These are phyloP conservation scores for Suhomyces chickasaworum DNA, from an alignment of 1,139 yeast species.

Conservation along the genomic window DNA sequence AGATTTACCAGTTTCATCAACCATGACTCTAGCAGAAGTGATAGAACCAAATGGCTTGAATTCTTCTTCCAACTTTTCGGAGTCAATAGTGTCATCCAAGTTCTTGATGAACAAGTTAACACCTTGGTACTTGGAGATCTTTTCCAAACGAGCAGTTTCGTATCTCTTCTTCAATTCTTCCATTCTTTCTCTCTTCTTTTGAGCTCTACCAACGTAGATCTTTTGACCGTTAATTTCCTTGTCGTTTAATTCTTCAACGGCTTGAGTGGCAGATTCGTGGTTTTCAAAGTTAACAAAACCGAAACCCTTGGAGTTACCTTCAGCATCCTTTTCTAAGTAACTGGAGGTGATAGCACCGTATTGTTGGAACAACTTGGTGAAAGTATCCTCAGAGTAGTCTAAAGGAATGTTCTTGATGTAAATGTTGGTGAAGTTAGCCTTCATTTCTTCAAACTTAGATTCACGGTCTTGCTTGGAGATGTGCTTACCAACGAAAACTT, in stretches of 20 bases:
- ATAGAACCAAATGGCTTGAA: conserved; percentile 92
- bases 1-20: conserved; percentile 91
- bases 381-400: conserved; percentile 72
- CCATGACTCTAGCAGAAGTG: conserved; percentile 96
- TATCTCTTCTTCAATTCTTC: conserved; percentile 95
- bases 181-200: conserved; percentile 96
- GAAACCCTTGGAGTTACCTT: conserved; percentile 92
- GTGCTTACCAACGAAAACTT: conserved; percentile 95
- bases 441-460: conserved; percentile 87
- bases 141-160: conserved; percentile 91
- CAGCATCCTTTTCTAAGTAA: conserved; percentile 77
- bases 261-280: conserved; percentile 87
- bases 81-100: conserved; percentile 90
- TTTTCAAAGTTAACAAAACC: conserved; percentile 90
- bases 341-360: conserved; percentile 86
- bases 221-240: conserved; percentile 81
- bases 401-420: conserved; percentile 86
- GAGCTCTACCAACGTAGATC: conserved; percentile 97
- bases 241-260: conserved; percentile 92
- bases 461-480: conserved; percentile 93
- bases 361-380: conserved; percentile 69
- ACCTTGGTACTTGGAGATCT: conserved; percentile 94
- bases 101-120: conserved; percentile 96
- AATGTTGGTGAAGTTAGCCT: conserved; percentile 93
- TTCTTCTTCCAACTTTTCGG: conserved; percentile 89